Conservation (phyloP, 495 filamentous ascomycete genomes). For the Aspergillus olivimuriae region DNA sequence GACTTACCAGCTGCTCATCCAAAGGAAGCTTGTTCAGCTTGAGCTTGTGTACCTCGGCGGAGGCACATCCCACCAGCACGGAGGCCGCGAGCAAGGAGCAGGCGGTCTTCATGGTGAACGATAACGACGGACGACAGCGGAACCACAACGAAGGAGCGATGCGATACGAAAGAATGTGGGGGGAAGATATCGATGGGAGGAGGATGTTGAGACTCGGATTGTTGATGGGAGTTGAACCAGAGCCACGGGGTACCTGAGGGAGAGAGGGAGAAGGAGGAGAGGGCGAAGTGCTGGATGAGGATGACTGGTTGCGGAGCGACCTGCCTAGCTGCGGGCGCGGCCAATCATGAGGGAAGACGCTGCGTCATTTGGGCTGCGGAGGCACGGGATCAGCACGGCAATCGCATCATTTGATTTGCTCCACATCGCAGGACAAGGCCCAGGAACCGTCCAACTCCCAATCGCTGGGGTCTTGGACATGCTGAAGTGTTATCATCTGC, state of each 20-base stretch:
- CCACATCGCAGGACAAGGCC: background rate
- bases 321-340: conserved; percentile 6
- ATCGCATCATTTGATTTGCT: conserved; percentile 9
- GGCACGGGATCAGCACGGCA: conserved; percentile 11
- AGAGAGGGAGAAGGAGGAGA: conserved; percentile 14
- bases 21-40: conserved; percentile 96
- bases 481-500: too few relatives aligned
- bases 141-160: conserved; percentile 4
- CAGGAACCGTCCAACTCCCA: conserved; percentile 1
- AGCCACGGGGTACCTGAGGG: conserved; percentile 6
- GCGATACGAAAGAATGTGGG: conserved; percentile 11
- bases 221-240: too few relatives aligned
- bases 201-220: conserved; percentile 11
- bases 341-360: conserved; percentile 14
- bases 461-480: too few relatives aligned
- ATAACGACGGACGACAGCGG: conserved; percentile 2
- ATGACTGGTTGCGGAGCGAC: conserved; percentile 24
- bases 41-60: conserved; percentile 84
- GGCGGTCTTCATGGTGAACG: conserved; percentile 71
- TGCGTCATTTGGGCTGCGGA: conserved; percentile 20
- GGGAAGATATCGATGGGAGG: conserved; percentile 6
- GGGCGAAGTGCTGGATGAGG: too few relatives aligned
- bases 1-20: conserved; percentile 80
- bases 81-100: conserved; percentile 68
- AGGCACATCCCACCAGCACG: conserved; percentile 74